Conservation (phyloP, 495 filamentous ascomycete species). For the Penicillium fimorum region DNA sequence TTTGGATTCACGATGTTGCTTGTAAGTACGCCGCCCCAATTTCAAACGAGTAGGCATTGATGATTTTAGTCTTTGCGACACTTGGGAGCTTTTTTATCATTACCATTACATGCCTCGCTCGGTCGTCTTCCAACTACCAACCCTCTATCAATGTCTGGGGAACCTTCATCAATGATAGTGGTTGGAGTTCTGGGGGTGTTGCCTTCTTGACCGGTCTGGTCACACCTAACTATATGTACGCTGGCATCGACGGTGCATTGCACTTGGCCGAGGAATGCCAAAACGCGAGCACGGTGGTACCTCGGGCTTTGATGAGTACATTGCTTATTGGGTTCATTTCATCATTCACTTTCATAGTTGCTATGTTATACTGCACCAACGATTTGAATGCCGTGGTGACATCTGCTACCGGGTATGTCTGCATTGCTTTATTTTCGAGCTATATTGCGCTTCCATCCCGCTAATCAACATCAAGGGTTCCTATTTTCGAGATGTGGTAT, state of each 20-base stretch:
- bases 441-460: conserved; percentile 4
- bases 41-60: not conserved
- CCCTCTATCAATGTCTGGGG: conserved; percentile 25
- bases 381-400: conserved; percentile 19
- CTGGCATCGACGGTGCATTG: conserved; percentile 34
- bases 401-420: conserved; percentile 24
- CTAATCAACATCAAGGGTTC: conserved; percentile 25
- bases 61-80: conserved; percentile 18
- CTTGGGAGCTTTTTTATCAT: conserved; percentile 20
- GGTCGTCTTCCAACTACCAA: conserved; percentile 21
- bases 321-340: conserved; percentile 31
- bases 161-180: conserved; percentile 30
- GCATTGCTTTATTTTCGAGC: conserved; percentile 12
- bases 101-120: conserved; percentile 26
- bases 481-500: conserved; percentile 27
- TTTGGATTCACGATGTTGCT: conserved; percentile 29
- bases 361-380: conserved; percentile 30
- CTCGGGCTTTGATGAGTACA: conserved; percentile 29
- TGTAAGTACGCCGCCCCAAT: conserved; percentile 18
- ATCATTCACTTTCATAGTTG: conserved; percentile 29
- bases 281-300: conserved; percentile 26
- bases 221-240: conserved; percentile 30
- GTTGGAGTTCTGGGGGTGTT: conserved; percentile 29
- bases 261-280: conserved; percentile 37
- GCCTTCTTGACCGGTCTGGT: conserved; percentile 33